phyloP scores from a whole-genome alignment of 164 flowering plant species.

The Umbilicus rupestris region DNA sequence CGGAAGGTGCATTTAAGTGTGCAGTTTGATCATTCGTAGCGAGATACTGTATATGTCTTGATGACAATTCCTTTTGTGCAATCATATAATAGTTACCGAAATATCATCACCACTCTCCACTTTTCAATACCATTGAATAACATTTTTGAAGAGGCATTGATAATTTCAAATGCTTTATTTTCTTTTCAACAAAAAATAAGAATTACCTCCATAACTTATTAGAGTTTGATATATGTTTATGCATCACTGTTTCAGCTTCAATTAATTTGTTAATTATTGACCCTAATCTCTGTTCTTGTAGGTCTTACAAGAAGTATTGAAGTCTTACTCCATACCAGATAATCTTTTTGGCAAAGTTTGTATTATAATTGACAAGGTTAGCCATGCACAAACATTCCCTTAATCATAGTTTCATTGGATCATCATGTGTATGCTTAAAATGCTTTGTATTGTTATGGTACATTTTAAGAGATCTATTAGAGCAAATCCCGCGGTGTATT shows the following conservation, averaged over 20 bases:
- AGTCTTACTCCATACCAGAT: slow-evolving; percentile 56
- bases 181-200: neutral
- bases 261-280: neutral
- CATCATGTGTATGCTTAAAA: neutral
- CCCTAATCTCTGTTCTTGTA: slow-evolving; percentile 15
- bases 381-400: slow-evolving; percentile 14
- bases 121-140: neutral
- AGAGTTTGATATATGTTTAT: neutral
- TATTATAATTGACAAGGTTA: slow-evolving; percentile 83
- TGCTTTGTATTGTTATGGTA: neutral
- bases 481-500: neutral
- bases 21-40: neutral
- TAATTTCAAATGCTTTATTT: neutral
- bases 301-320: slow-evolving; percentile 84
- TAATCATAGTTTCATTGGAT: neutral
- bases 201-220: neutral
- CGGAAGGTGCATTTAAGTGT: slow-evolving; percentile 53
- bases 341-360: slow-evolving; percentile 70
- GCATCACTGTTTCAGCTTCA: neutral
- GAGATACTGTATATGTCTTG: neutral
- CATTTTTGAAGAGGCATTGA: neutral
- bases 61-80: neutral
- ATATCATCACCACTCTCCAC: too few relatives aligned
- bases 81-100: too few relatives aligned
- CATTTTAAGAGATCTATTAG: neutral